phyloP scores from a whole-genome alignment of 116 monocot species.

The Trichopus zeylanicus region DNA sequence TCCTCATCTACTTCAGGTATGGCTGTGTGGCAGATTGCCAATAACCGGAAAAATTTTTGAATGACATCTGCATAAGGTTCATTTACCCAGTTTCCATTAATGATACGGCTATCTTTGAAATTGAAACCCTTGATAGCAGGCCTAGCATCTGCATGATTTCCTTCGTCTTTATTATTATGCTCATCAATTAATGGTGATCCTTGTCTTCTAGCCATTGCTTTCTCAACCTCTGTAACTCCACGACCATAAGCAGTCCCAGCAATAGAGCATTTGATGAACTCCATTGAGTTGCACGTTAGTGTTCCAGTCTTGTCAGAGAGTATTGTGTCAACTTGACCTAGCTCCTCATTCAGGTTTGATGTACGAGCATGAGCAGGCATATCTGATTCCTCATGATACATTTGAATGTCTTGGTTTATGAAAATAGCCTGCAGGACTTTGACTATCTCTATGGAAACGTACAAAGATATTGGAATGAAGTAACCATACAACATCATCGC shows the following conservation, averaged over 20 bases:
- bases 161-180: constrained; percentile 17
- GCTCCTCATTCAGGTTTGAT: constrained; percentile 58
- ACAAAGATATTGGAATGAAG: constrained; percentile 66
- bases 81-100: constrained; percentile 51
- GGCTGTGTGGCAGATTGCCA: constrained; percentile 60
- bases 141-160: constrained; percentile 4
- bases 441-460: constrained; percentile 64
- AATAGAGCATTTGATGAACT: constrained; percentile 62
- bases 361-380: constrained; percentile 57
- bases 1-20: constrained; percentile 55
- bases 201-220: constrained; percentile 43
- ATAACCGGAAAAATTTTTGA: constrained; percentile 38
- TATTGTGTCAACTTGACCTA: constrained; percentile 70
- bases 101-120: constrained; percentile 41
- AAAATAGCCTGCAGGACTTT: constrained; percentile 51
- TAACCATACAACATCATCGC: constrained; percentile 61
- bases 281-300: constrained; percentile 60
- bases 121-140: constrained; percentile 50
- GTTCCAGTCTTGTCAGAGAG: constrained; percentile 72
- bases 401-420: constrained; percentile 49
- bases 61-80: constrained; percentile 34
- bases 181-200: constrained; percentile 20
- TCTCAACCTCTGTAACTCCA: constrained; percentile 56
- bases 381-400: constrained; percentile 62
- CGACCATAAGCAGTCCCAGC: constrained; percentile 52